Conservation (phyloP, 495 filamentous ascomycete species). For the Neurospora intermedia region DNA sequence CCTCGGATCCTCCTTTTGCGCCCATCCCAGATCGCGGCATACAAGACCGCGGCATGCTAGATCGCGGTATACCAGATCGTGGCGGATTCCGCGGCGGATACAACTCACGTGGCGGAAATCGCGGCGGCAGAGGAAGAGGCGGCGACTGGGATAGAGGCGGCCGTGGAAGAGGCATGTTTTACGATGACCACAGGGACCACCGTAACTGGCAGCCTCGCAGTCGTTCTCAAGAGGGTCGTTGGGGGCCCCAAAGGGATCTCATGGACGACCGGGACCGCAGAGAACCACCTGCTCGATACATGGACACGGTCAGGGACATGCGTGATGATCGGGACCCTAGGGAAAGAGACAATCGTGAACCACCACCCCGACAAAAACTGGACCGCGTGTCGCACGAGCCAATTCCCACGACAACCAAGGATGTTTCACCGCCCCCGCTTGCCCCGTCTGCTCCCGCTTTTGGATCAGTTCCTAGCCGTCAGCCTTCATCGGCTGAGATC, state of each 20-base stretch:
- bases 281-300: constrained; percentile 19
- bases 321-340: constrained; percentile 45
- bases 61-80: constrained; percentile 31
- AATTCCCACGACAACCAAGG: constrained; percentile 28
- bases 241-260: constrained; percentile 29
- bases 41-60: constrained; percentile 40
- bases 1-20: constrained; percentile 50
- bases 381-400: constrained; percentile 37
- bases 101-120: constrained; percentile 1
- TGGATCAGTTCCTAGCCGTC: constrained; percentile 47
- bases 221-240: constrained; percentile 58
- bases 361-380: constrained; percentile 35
- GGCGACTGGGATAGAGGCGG: constrained; percentile 59
- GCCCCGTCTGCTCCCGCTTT: constrained; percentile 77
- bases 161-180: constrained; percentile 36
- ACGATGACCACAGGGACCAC: constrained; percentile 47
- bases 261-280: constrained; percentile 38
- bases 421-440: constrained; percentile 59
- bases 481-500: constrained; percentile 28
- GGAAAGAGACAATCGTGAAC: constrained; percentile 17
- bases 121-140: constrained; percentile 46
- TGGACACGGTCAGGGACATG: constrained; percentile 40
- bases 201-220: constrained; percentile 44
- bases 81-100: constrained; percentile 36
- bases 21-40: constrained; percentile 41